phyloP scores from a whole-genome alignment of 176 grass and related monocot genomes.

The Eleusine coracana region DNA sequence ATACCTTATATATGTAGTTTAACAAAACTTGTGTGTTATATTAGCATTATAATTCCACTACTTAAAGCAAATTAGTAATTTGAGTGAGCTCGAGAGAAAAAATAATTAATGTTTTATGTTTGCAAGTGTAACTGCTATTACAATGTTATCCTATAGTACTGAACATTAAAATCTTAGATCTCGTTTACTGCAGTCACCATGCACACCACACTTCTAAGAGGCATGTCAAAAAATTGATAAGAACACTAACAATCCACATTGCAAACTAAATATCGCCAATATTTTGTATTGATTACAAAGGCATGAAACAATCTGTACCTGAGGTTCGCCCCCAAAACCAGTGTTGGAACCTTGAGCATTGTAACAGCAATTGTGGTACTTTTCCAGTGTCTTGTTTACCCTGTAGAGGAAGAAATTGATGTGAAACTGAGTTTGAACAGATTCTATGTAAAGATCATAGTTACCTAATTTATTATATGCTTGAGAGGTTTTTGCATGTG shows the following conservation, averaged over 20 bases:
- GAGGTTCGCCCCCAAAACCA: slow-evolving; percentile 50
- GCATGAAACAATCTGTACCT: slow-evolving; percentile 37
- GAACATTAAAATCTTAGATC: background rate
- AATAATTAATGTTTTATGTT: background rate
- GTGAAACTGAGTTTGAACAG: background rate
- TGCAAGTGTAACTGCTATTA: background rate
- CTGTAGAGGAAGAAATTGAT: slow-evolving; percentile 7
- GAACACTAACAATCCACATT: background rate
- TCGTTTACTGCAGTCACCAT: background rate
- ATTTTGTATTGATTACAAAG: too few species aligned
- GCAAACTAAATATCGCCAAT: background rate
- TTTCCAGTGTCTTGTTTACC: slow-evolving; percentile 58
- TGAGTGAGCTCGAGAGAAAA: too few species aligned
- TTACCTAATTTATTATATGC: background rate
- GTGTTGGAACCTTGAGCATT: slow-evolving; percentile 46
- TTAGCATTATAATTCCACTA: background rate
- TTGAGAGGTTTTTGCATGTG: background rate
- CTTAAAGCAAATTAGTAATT: too few species aligned
- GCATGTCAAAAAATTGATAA: background rate
- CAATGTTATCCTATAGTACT: background rate
- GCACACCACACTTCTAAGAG: background rate
- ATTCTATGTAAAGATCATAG: background rate
- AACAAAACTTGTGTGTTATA: background rate
- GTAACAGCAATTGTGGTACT: slow-evolving; percentile 56
- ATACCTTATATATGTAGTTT: background rate